These are phyloP conservation scores for Exserohilum turcica DNA, from an alignment of 2,329 filamentous ascomycete genomes.

Conservation along the genomic window DNA sequence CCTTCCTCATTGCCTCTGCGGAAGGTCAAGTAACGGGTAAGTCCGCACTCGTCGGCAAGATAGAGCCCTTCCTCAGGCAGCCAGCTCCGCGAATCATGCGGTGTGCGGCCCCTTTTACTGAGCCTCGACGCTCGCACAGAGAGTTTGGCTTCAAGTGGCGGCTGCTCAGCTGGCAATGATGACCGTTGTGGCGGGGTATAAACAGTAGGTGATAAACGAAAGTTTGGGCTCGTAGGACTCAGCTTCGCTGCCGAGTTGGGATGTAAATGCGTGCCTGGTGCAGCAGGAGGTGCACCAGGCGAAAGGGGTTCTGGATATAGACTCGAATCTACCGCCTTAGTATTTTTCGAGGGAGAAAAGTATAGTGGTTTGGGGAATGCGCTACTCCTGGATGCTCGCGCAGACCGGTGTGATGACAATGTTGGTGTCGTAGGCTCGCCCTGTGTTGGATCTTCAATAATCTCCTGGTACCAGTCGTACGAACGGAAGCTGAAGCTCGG, in stretches of 20 bases:
- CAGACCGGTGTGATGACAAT: not conserved
- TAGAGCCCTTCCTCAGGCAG: constrained; percentile 32
- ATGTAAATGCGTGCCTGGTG: constrained; percentile 20
- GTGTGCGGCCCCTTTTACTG: constrained; percentile 21
- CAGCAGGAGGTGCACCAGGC: constrained; percentile 16
- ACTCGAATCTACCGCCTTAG: constrained; percentile 2
- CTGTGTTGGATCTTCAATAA: constrained; percentile 25
- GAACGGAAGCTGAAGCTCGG: constrained; percentile 33
- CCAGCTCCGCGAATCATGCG: constrained; percentile 29
- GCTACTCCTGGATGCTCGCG: constrained; percentile 19
- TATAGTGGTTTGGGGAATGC: constrained; percentile 13
- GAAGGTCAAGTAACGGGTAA: constrained; percentile 24
- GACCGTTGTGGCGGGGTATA: constrained; percentile 25
- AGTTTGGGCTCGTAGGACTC: constrained; percentile 25
- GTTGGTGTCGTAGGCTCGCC: constrained; percentile 6
- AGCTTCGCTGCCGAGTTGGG: constrained; percentile 22
- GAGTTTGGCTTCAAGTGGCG: not conserved
- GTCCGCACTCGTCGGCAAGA: constrained; percentile 27
- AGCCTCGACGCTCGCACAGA: constrained; percentile 20
- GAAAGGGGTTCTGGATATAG: constrained; percentile 21
- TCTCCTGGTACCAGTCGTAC: constrained; percentile 38
- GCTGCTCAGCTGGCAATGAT: constrained; percentile 13
- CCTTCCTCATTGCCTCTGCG: constrained; percentile 14
- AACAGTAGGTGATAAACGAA: constrained; percentile 27
- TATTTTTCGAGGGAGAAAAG: constrained; percentile 11